Evolutionary conservation across 2,329 filamentous ascomycete species (phyloP).

Genomic region (Pleomassaria siparia): DNA sequence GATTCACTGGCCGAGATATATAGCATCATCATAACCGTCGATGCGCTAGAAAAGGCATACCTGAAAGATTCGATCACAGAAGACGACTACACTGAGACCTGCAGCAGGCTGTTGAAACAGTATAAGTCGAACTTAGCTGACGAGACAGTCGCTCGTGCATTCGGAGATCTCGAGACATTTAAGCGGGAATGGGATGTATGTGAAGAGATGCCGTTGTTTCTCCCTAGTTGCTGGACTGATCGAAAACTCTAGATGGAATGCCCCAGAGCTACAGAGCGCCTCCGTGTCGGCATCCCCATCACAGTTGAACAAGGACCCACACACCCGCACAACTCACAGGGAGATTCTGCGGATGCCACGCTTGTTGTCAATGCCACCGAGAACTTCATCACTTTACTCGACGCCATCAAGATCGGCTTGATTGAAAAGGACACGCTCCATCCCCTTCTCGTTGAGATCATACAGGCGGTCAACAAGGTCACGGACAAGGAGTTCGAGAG

Average conservation of each 20-base stretch:
- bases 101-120: conserved; percentile 89
- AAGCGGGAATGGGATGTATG: conserved; percentile 88
- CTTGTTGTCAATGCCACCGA: conserved; percentile 90
- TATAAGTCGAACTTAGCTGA: conserved; percentile 94
- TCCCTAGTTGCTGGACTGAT: background rate
- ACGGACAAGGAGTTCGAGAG: conserved; percentile 94
- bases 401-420: conserved; percentile 88
- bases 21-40: conserved; percentile 93
- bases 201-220: conserved; percentile 18
- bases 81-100: conserved; percentile 93
- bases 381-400: conserved; percentile 97
- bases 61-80: conserved; percentile 93
- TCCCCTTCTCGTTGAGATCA: conserved; percentile 89
- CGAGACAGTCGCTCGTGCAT: conserved; percentile 85
- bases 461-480: conserved; percentile 96
- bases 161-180: conserved; percentile 86
- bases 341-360: conserved; percentile 54
- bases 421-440: conserved; percentile 96
- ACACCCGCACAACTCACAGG: conserved; percentile 43
- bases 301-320: conserved; percentile 66
- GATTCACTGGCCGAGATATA: conserved; percentile 97
- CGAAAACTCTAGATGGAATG: conserved; percentile 74
- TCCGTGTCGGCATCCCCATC: conserved; percentile 89
- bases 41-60: conserved; percentile 95
- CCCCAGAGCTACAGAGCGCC: conserved; percentile 86